phyloP scores from a whole-genome alignment of 257 asterid species.

The Asclepias syriaca region DNA sequence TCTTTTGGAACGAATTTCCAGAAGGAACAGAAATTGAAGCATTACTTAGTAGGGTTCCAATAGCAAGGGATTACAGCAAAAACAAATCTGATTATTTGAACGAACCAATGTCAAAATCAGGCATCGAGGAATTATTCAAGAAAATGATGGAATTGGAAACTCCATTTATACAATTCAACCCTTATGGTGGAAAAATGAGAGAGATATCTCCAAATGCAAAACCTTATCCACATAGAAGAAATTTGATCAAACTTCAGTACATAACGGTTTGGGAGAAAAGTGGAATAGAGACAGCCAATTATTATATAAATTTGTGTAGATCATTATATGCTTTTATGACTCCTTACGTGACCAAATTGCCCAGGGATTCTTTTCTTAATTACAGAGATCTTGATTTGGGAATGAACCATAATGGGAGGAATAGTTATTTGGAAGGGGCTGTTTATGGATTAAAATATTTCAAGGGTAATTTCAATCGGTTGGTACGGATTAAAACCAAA shows the following conservation, averaged over 20 bases:
- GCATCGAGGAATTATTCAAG: not conserved
- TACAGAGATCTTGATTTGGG: conserved; percentile 26
- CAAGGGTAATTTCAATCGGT: too few species aligned
- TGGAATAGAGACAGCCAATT: conserved; percentile 1
- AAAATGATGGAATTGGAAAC: not conserved
- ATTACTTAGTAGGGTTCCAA: not conserved
- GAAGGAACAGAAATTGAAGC: not conserved
- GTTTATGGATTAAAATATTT: too few species aligned
- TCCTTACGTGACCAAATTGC: conserved; percentile 16
- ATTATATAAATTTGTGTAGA: conserved; percentile 6
- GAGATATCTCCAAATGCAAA: conserved; percentile 10
- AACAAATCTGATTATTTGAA: not conserved
- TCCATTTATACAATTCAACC: conserved; percentile 8
- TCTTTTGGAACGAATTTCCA: not conserved
- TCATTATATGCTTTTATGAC: conserved; percentile 13
- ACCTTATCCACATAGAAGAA: conserved; percentile 25
- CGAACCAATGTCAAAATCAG: not conserved
- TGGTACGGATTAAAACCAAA: too few species aligned
- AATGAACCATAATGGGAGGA: not conserved
- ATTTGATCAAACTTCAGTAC: conserved; percentile 18
- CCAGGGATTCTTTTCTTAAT: conserved; percentile 16
- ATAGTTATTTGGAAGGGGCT: too few species aligned
- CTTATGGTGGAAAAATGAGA: conserved; percentile 25
- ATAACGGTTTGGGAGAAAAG: conserved; percentile 13
- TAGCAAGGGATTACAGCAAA: not conserved